Evolutionary conservation across 2,329 filamentous ascomycete genomes (phyloP), one percentile per base, ranked within the genome.

Genomic region (Microcyclosporella mali): DNA sequence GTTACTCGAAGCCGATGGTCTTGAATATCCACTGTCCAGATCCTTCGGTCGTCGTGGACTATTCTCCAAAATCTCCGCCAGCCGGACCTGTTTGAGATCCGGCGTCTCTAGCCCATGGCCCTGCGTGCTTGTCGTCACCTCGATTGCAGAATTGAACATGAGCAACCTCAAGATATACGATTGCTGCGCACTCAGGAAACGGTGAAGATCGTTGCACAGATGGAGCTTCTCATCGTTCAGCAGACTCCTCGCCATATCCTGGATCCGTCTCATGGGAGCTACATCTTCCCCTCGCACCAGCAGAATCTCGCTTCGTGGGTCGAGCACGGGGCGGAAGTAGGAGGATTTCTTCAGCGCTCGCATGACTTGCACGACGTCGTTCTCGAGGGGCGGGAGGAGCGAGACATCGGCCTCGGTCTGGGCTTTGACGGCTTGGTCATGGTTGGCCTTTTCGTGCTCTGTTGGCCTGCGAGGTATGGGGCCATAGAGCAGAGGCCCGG

Each of bases 261-360:
- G 41, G 6, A 39, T 27, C 10, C 8, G 12, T 11, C 16, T 14
- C 12, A 44, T 33, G 6, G 31, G 10, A 4, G 31, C 35, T 8
- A 27, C 18, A 14, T 44, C 41, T 9, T 18, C 2, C 14, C 3
- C 11, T 11, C 39, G 30, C 6, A 44, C 41, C 10, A 44, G 37
- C 9, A 44, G 25, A 11, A 44, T 28, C 29, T 38, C 35, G n/a
- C 31, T 27, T 7, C 17, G 15, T n/a, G 41, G 41, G 8, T 44
- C 31, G 12, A 44, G 15, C 30, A 44, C 18, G 4, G 41, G 41
- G 6, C 36, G 31, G 31, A 44, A 44, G 21, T 31, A 34, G 12
- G 41, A 44, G 31, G 17, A 33, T 3, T 21, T 30, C 8, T 16
- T 36, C 6, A 29, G 34, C 9, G 15, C 31, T 21, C 36, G 36